phyloP scores from a whole-genome alignment of 1,139 yeast species.

The Diutina pseudorugosa region DNA sequence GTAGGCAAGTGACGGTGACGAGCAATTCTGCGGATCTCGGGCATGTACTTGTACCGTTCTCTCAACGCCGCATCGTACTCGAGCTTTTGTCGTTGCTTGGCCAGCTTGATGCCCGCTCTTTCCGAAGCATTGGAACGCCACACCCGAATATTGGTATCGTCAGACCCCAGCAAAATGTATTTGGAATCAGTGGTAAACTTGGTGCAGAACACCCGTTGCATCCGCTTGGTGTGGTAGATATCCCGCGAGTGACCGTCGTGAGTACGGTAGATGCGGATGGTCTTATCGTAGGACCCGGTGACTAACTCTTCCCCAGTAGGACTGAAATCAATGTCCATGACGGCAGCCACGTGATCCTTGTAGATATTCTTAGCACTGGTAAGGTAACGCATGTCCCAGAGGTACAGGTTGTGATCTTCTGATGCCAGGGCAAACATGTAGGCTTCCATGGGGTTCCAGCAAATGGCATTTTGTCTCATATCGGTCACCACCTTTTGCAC shows the following conservation, averaged over 20 bases:
- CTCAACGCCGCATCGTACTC: slow-evolving; percentile 88
- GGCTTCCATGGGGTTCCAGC: slow-evolving; percentile 99
- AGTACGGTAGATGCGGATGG: slow-evolving; percentile 67
- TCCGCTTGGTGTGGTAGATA: slow-evolving; percentile 89
- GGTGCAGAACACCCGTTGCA: slow-evolving; percentile 87
- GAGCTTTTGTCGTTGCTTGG: slow-evolving; percentile 69
- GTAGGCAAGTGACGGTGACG: slow-evolving; percentile 88
- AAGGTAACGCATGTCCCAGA: slow-evolving; percentile 94
- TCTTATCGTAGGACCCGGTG: slow-evolving; percentile 90
- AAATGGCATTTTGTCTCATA: slow-evolving; percentile 72
- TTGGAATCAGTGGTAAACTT: slow-evolving; percentile 80
- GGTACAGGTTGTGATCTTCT: slow-evolving; percentile 91
- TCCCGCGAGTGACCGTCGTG: slow-evolving; percentile 89
- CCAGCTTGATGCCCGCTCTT: slow-evolving; percentile 67
- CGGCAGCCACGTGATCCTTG: slow-evolving; percentile 95
- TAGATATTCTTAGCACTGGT: slow-evolving; percentile 66
- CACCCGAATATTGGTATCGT: slow-evolving; percentile 86
- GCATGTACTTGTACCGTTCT: slow-evolving; percentile 91
- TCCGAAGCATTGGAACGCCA: slow-evolving; percentile 90
- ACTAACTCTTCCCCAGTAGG: slow-evolving; percentile 97
- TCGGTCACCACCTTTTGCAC: slow-evolving; percentile 80
- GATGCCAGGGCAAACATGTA: slow-evolving; percentile 83
- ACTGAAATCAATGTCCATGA: slow-evolving; percentile 85
- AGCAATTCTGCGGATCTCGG: slow-evolving; percentile 81
- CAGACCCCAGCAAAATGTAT: slow-evolving; percentile 83